Conservation (phyloP, 306 rosid genomes). For the Cucurbita maxima region DNA sequence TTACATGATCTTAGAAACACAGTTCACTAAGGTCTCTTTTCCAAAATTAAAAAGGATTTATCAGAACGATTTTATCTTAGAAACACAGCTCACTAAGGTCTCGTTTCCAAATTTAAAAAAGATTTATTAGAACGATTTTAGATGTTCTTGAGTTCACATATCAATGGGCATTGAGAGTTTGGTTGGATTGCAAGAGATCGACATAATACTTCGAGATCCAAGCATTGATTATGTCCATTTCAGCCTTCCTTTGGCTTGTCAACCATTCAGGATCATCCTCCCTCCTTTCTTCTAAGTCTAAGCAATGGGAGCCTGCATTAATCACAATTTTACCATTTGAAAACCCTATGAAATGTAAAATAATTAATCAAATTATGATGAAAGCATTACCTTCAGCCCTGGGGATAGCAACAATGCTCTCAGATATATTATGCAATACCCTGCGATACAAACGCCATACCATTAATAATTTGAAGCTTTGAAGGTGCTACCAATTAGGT, state of each 20-base stretch:
- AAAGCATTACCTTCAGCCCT: conserved; percentile 30
- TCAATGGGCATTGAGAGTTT: background rate
- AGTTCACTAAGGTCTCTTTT: no score
- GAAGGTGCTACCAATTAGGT: background rate
- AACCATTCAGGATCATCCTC: conserved; percentile 21
- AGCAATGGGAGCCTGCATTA: conserved; percentile 25
- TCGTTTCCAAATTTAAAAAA: no score
- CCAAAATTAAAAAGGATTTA: no score
- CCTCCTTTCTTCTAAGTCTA: conserved; percentile 8
- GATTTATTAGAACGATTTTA: no score
- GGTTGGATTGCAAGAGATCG: conserved; percentile 4
- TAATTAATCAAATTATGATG: no score
- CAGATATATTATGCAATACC: conserved; percentile 48
- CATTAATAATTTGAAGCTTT: conserved; percentile 8
- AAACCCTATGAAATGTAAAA: background rate
- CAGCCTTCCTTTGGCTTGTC: conserved; percentile 12
- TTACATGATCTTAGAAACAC: no score
- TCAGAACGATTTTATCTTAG: no score
- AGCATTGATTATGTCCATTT: conserved; percentile 11
- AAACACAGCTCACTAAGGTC: no score
- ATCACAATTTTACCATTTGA: background rate
- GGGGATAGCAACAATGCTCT: conserved; percentile 28
- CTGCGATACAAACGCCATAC: conserved; percentile 7
- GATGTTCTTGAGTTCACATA: background rate
- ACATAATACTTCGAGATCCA: conserved; percentile 17